phyloP scores from a whole-genome alignment of 2,329 filamentous ascomycete species.

The Talaromyces sp. region DNA sequence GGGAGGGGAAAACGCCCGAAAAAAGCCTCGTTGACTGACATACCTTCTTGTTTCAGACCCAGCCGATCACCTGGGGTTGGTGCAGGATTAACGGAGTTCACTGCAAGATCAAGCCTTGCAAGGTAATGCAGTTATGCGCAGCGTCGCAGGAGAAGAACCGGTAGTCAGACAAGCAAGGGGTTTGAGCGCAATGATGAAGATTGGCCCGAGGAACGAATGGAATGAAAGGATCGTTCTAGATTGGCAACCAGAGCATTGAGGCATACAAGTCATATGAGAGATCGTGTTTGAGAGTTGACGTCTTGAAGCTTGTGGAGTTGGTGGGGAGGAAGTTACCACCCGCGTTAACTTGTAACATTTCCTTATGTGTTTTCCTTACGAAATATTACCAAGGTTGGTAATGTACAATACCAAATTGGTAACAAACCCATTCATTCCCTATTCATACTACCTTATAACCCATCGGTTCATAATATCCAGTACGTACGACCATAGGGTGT shows the following conservation, averaged over 20 bases:
- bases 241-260: neutral
- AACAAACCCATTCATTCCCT: neutral
- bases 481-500: too few relatives aligned
- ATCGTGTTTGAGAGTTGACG: neutral
- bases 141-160: neutral
- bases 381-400: neutral
- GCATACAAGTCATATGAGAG: neutral
- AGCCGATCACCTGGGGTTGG: slow-evolving; percentile 5
- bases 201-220: neutral
- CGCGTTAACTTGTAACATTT: neutral
- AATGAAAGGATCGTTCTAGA: neutral
- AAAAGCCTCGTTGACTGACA: slow-evolving; percentile 1
- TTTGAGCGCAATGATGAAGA: neutral
- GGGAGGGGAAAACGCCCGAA: neutral
- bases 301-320: neutral
- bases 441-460: too few relatives aligned
- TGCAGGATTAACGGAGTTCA: neutral
- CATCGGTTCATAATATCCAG: too few relatives aligned
- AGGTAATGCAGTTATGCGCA: neutral
- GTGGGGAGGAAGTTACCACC: neutral
- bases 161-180: slow-evolving; percentile 1
- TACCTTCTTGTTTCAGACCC: slow-evolving; percentile 9
- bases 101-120: neutral
- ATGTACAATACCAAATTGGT: neutral
- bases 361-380: neutral